Conservation (phyloP, 169 alveolate genomes). For the Cryptosporidium parvum region DNA sequence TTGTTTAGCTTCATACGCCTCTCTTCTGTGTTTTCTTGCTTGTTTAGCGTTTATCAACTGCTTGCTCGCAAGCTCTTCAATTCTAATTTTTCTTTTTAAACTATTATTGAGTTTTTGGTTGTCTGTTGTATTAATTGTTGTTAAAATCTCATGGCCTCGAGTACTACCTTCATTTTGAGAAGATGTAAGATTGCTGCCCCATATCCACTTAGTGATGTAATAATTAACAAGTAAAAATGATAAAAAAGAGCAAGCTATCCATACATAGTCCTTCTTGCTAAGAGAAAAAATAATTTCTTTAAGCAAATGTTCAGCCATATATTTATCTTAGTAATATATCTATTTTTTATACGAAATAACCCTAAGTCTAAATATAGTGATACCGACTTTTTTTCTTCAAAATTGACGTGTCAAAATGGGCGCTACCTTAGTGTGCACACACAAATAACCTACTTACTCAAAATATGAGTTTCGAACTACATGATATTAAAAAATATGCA, state of each 20-base stretch:
- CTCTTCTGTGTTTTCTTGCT: conserved; percentile 61
- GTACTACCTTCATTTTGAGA: background rate
- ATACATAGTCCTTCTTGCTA: conserved; percentile 8
- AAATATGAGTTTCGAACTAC: background rate
- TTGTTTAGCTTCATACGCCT: conserved; percentile 7
- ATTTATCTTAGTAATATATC: background rate
- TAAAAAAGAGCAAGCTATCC: conserved; percentile 15
- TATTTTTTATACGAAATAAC: background rate
- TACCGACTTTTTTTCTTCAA: conserved; percentile 27
- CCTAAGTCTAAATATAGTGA: background rate
- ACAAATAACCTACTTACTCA: background rate
- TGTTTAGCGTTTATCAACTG: conserved; percentile 35
- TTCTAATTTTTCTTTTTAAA: conserved; percentile 10
- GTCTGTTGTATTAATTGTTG: background rate
- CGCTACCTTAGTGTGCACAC: conserved; percentile 60
- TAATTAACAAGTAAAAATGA: background rate
- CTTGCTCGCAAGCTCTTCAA: conserved; percentile 25
- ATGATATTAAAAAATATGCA: conserved; percentile 29
- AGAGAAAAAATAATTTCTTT: conserved; percentile 12
- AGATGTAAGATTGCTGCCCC: background rate
- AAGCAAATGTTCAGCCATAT: background rate
- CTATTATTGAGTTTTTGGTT: background rate
- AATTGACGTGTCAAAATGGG: conserved; percentile 29
- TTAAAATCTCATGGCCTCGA: background rate
- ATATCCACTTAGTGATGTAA: conserved; percentile 13